Evolutionary conservation across 345 rosid genomes (phyloP).

Genomic region (Cardamine occulta): DNA sequence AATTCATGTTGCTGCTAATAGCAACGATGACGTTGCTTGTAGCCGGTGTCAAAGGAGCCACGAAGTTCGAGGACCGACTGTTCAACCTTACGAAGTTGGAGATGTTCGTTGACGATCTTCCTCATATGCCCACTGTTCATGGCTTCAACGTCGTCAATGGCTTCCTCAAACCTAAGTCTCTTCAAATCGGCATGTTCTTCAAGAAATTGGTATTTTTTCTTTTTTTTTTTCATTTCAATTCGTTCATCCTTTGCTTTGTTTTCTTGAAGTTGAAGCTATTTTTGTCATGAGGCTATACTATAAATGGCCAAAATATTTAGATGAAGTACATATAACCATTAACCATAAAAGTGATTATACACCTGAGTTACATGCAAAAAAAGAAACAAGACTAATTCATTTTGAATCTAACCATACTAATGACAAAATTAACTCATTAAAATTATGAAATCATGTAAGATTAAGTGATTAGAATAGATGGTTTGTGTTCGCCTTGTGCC

Average conservation of each 20-base stretch:
- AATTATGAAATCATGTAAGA: background rate
- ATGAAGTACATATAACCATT: slow-evolving; percentile 14
- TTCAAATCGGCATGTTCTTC: slow-evolving; percentile 79
- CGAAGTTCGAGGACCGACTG: slow-evolving; percentile 41
- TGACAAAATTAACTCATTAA: background rate
- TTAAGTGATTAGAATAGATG: slow-evolving; percentile 18
- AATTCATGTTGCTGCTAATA: slow-evolving; percentile 24
- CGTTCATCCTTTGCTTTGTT: background rate
- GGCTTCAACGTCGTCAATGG: slow-evolving; percentile 52
- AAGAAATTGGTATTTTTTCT: slow-evolving; percentile 62
- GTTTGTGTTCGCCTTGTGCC: slow-evolving; percentile 7
- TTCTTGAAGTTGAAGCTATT: slow-evolving; percentile 8
- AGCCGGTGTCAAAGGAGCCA: slow-evolving; percentile 42
- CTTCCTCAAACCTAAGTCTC: slow-evolving; percentile 49
- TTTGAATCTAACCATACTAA: background rate
- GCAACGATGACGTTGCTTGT: slow-evolving; percentile 26
- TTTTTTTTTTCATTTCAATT: background rate
- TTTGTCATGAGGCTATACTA: too few species aligned
- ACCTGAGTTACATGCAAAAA: slow-evolving; percentile 26
- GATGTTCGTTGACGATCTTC: slow-evolving; percentile 84
- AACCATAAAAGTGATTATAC: slow-evolving; percentile 1
- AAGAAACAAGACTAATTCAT: background rate
- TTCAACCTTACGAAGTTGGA: slow-evolving; percentile 47
- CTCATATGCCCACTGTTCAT: slow-evolving; percentile 63
- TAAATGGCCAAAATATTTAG: background rate